These are phyloP conservation scores for Delphinella strobiligena DNA, from an alignment of 2,329 filamentous ascomycete genomes.

Conservation along the genomic window DNA sequence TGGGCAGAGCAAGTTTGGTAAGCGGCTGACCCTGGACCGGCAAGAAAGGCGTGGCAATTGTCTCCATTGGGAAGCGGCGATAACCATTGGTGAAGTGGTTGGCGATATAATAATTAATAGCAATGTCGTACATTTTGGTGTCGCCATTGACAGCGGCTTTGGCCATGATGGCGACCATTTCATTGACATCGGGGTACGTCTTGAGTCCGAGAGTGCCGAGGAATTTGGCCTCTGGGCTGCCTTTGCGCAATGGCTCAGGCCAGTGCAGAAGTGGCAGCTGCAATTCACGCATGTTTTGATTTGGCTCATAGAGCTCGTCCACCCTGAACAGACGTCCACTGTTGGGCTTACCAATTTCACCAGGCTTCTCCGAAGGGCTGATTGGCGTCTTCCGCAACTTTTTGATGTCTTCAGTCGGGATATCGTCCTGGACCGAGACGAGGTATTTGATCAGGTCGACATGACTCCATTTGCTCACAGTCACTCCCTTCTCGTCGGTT, in stretches of 20 bases:
- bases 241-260: conserved; percentile 58
- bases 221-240: conserved; percentile 62
- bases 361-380: conserved; percentile 58
- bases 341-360: conserved; percentile 21
- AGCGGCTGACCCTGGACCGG: conserved; percentile 47
- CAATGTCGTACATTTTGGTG: conserved; percentile 47
- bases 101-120: conserved; percentile 71
- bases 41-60: conserved; percentile 38
- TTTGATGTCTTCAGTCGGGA: conserved; percentile 68
- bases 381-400: conserved; percentile 68
- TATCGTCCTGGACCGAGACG: conserved; percentile 78
- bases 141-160: conserved; percentile 43
- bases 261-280: conserved; percentile 69
- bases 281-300: conserved; percentile 55
- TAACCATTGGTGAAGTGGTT: conserved; percentile 74
- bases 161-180: conserved; percentile 69
- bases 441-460: conserved; percentile 92
- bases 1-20: conserved; percentile 53
- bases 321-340: conserved; percentile 49
- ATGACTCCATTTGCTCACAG: conserved; percentile 66
- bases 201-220: conserved; percentile 62
- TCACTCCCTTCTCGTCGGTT: conserved; percentile 30
- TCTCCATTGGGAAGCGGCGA: conserved; percentile 46
- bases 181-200: conserved; percentile 55
- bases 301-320: conserved; percentile 71